phyloP scores from a whole-genome alignment of 768 basidiomycete species.

The Paxillus rubicundulus region DNA sequence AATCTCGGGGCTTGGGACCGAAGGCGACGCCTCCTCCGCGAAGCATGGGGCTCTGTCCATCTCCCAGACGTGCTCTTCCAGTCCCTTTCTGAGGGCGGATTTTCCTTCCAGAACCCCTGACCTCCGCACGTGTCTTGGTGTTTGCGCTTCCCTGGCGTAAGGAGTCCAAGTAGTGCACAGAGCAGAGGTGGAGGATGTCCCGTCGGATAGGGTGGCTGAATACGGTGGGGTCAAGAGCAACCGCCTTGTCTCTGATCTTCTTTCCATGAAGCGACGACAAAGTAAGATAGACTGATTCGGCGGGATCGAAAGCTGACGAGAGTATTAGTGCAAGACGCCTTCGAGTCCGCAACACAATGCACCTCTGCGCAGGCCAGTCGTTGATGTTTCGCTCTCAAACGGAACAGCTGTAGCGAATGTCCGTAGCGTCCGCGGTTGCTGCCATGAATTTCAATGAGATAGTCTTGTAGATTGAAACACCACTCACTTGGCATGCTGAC shows the following conservation, averaged over 20 bases:
- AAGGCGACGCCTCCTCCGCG: constrained; percentile 92
- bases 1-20: constrained; percentile 89
- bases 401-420: constrained; percentile 12
- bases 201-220: constrained; percentile 87
- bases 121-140: constrained; percentile 90
- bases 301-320: constrained; percentile 36
- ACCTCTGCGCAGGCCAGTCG: constrained; percentile 11
- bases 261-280: constrained; percentile 54
- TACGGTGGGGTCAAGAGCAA: constrained; percentile 72
- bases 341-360: constrained; percentile 4
- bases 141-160: constrained; percentile 89
- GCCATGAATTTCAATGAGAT: neutral
- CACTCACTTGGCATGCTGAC: constrained; percentile 12
- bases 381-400: neutral
- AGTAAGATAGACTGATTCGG: constrained; percentile 55
- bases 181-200: constrained; percentile 91
- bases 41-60: constrained; percentile 81
- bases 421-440: constrained; percentile 5
- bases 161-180: constrained; percentile 82
- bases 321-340: constrained; percentile 6
- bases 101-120: constrained; percentile 86
- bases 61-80: constrained; percentile 87
- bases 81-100: constrained; percentile 90
- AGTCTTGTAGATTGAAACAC: neutral
- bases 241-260: constrained; percentile 44